phyloP scores from a whole-genome alignment of 805 yeast genomes.

The Wickerhamomyces xylosicus region DNA sequence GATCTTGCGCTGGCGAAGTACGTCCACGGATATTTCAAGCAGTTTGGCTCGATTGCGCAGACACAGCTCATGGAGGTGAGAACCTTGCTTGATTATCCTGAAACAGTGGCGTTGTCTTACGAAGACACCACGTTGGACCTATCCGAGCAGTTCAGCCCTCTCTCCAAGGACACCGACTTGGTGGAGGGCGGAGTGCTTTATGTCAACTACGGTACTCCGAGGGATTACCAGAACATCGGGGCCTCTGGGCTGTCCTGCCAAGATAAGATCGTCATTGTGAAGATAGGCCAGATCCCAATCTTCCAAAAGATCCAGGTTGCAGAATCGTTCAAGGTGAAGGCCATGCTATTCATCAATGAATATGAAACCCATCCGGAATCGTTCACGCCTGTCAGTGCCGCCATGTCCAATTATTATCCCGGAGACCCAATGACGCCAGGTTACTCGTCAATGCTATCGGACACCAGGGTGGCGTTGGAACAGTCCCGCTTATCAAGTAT shows the following conservation, averaged over 20 bases:
- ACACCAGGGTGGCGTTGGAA: slow-evolving; percentile 30
- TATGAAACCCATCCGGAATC: slow-evolving; percentile 22
- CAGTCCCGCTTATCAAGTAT: slow-evolving; percentile 51
- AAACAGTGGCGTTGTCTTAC: slow-evolving; percentile 18
- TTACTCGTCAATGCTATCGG: slow-evolving; percentile 37
- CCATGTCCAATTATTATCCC: slow-evolving; percentile 45
- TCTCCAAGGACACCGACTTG: slow-evolving; percentile 48
- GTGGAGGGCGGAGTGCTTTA: slow-evolving; percentile 26
- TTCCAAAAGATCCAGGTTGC: slow-evolving; percentile 48
- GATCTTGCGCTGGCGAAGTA: slow-evolving; percentile 65
- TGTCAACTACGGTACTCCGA: slow-evolving; percentile 53
- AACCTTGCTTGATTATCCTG: slow-evolving; percentile 61
- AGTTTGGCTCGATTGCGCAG: slow-evolving; percentile 39
- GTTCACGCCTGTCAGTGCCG: slow-evolving; percentile 36
- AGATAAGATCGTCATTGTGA: slow-evolving; percentile 46
- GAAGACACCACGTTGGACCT: slow-evolving; percentile 20
- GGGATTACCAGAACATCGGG: slow-evolving; percentile 39
- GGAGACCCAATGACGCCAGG: slow-evolving; percentile 84
- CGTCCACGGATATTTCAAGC: slow-evolving; percentile 45
- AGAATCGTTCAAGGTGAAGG: slow-evolving; percentile 44
- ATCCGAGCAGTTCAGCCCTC: slow-evolving; percentile 52
- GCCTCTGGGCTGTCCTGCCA: slow-evolving; percentile 28
- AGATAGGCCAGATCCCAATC: slow-evolving; percentile 42
- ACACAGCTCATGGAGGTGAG: slow-evolving; percentile 41
- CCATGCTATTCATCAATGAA: slow-evolving; percentile 51